Evolutionary conservation across 2,329 filamentous ascomycete species (phyloP), one percentile per base, ranked within the genome.

Genomic region (Niveomyces coronatus): DNA sequence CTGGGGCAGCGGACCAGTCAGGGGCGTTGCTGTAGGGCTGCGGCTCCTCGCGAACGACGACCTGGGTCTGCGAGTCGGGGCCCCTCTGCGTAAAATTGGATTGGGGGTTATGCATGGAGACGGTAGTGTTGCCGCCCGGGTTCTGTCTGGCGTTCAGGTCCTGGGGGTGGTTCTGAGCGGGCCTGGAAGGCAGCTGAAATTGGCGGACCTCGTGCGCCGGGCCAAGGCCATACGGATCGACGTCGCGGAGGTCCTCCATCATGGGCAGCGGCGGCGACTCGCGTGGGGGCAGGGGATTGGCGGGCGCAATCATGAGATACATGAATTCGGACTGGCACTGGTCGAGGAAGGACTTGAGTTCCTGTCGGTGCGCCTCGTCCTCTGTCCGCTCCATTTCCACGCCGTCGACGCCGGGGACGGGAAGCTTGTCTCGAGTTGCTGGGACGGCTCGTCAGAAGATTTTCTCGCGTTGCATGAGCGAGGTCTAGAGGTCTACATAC

Each of bases 301-400:
- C 76, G 2, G 76, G 76, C 1, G 76, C 75, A 35, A 79, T 69
- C 76, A 81, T 79, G 11, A 81, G 64, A 49, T 81, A 81, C 45
- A 76, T 77, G 43, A 81, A 79, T 51, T 81, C 76, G 47, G 70
- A 68, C 54, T 79, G 68, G 55, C 76, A 77, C 51, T 77, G 74
- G 45, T 80, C 76, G 44, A 80, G 64, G 52, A 79, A 80, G 9
- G 61, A 61, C 55, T 74, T 76, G 34, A 80, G 62, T 40, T 74
- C 70, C 39, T 65, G 62, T 34, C 70, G 64, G 35, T 70, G 63
- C 14, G 58, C 53, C 44, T 70, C 72, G 48, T 69, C 74, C 44
- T 73, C 69, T 39, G 60, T 53, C 43, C 56, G 62, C 29, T 68
- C 68, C 36, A 64, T 55, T 17, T 67, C 63, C 35, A 70, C 60